These are phyloP conservation scores for Sclerospora graminicola DNA, from an alignment of 352 stramenopile genomes.

Conservation along the genomic window DNA sequence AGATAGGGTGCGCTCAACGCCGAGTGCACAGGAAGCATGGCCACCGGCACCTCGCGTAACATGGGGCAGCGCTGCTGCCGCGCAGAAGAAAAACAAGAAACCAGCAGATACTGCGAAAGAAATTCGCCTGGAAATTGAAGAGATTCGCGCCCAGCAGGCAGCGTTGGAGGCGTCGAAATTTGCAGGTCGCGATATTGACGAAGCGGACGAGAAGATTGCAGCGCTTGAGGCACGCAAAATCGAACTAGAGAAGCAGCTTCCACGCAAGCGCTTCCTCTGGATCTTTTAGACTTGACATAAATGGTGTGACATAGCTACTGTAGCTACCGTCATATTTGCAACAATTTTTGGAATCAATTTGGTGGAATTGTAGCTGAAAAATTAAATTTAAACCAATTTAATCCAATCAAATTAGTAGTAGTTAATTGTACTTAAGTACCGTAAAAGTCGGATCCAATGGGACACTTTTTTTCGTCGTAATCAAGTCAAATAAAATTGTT, in stretches of 20 bases:
- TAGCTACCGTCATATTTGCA: no score
- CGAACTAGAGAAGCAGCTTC: constrained; percentile 56
- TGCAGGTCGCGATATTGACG: constrained; percentile 67
- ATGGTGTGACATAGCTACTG: no score
- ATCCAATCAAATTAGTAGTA: no score
- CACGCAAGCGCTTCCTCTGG: constrained; percentile 67
- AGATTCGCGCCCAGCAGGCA: constrained; percentile 48
- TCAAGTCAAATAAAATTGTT: no score
- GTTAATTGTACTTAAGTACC: no score
- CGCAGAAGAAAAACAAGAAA: constrained; percentile 11
- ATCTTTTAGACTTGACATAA: constrained; percentile 46
- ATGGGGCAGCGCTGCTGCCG: constrained; percentile 31
- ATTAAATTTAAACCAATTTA: no score
- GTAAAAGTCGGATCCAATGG: no score
- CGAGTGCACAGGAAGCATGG: constrained; percentile 28
- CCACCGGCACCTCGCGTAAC: constrained; percentile 37
- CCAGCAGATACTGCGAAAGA: constrained; percentile 17
- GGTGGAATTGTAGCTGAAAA: no score
- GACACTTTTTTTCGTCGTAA: no score
- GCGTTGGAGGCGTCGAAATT: constrained; percentile 64
- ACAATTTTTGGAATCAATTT: no score
- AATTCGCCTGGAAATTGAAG: constrained; percentile 40
- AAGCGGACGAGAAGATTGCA: constrained; percentile 64
- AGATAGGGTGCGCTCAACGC: background rate
- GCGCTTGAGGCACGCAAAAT: constrained; percentile 53